Conservation (phyloP, 2,329 filamentous ascomycete genomes). For the Lachnellula willkommii region DNA sequence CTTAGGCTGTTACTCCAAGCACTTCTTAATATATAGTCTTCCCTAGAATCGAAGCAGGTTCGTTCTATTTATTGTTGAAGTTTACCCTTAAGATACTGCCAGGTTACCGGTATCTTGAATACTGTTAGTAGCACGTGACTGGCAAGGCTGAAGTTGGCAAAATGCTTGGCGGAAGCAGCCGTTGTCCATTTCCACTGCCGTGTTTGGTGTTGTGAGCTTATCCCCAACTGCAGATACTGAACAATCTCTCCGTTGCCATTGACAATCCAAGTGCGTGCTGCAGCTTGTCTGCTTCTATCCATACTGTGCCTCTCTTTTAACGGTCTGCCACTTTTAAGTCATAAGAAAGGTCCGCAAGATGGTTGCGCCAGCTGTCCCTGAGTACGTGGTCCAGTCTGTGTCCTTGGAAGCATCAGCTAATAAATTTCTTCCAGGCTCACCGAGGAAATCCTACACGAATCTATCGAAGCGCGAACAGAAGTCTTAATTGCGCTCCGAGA, state of each 20-base stretch:
- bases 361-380: slow-evolving; percentile 63
- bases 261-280: neutral
- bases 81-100: neutral
- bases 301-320: neutral
- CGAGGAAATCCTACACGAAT: slow-evolving; percentile 86
- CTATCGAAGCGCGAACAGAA: slow-evolving; percentile 88
- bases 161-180: neutral
- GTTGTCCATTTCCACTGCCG: neutral
- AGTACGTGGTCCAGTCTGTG: slow-evolving; percentile 47
- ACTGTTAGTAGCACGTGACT: neutral
- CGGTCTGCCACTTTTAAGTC: neutral
- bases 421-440: slow-evolving; percentile 60
- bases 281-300: neutral
- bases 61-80: neutral
- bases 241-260: neutral
- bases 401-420: slow-evolving; percentile 14
- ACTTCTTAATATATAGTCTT: no score
- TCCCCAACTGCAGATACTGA: neutral
- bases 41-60: neutral
- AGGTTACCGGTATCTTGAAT: neutral
- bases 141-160: neutral
- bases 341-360: slow-evolving; percentile 16
- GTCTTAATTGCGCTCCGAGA: slow-evolving; percentile 80
- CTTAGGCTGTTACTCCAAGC: no score
- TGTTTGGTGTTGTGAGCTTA: neutral